These are phyloP conservation scores for Dactylellina haptotyla DNA, from an alignment of 2,329 filamentous ascomycete genomes.

Conservation along the genomic window DNA sequence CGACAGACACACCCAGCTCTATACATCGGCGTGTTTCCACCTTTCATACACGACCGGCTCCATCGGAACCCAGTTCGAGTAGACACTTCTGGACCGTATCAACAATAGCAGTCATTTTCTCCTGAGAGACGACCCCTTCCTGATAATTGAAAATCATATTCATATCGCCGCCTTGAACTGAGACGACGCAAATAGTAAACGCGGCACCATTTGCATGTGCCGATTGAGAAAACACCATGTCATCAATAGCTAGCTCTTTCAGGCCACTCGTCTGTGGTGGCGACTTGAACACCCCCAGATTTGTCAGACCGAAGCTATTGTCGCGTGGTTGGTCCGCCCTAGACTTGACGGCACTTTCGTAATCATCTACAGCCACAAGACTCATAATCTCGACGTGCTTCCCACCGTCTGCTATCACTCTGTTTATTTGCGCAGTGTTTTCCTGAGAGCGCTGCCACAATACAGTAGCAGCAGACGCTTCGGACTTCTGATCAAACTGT, in stretches of 20 bases:
- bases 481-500: slow-evolving; percentile 12
- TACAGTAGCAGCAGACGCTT: background rate
- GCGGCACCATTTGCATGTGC: slow-evolving; percentile 39
- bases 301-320: slow-evolving; percentile 40
- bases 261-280: background rate
- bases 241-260: slow-evolving; percentile 7
- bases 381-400: slow-evolving; percentile 41
- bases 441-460: slow-evolving; percentile 14
- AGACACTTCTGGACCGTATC: slow-evolving; percentile 1
- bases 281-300: slow-evolving; percentile 22
- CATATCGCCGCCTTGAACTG: slow-evolving; percentile 35
- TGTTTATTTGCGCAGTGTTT: slow-evolving; percentile 33
- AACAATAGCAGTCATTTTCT: slow-evolving; percentile 18
- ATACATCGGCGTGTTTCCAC: background rate
- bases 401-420: slow-evolving; percentile 17
- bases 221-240: slow-evolving; percentile 41
- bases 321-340: slow-evolving; percentile 30
- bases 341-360: slow-evolving; percentile 19
- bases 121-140: slow-evolving; percentile 13
- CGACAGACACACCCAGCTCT: background rate
- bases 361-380: slow-evolving; percentile 35
- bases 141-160: slow-evolving; percentile 48
- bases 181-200: slow-evolving; percentile 37
- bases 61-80: background rate
- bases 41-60: too few relatives aligned